Evolutionary conservation across 2,329 filamentous ascomycete genomes (phyloP), one percentile per base, ranked within the genome.

Genomic region (Xylariaceae sp.): DNA sequence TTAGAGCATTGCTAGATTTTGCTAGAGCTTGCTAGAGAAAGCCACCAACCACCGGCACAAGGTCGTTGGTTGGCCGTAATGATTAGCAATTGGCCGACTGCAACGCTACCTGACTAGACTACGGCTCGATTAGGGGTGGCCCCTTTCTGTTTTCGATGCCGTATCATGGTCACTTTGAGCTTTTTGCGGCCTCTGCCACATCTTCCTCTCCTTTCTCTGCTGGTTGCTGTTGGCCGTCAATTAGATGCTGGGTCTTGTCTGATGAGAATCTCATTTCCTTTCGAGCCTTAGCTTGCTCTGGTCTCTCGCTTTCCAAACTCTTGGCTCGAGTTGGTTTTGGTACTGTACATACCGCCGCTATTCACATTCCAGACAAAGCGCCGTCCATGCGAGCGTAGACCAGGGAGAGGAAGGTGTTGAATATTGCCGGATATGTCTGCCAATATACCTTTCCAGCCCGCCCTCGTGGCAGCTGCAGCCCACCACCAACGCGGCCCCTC

Each of bases 71-170:
- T 50, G 59, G 57, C 43, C 56, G 37, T 60, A 60, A 59, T 62
- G 55, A 57, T 57, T 53, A 45, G 37, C 47, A 63, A 61, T 59
- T 57, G 62, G 51, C 59, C 62, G 60, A 60, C 39, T 64, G 58
- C 55, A 53, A 66, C 61, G 59, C 61, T 63, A n/a, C n/a, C n/a
- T n/a, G n/a, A n/a, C n/a, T n/a, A n/a, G n/a, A n/a, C n/a, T n/a
- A 53, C 47, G 32, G 24, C 44, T 42, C 46, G 48, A 44, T 41
- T 49, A 9, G 33, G 11, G 30, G 35, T 41, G 16, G 7, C 42
- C 43, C 30, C 21, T 20, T 46, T 44, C 26, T 46, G 13, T 26
- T 15, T 15, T 2, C 10, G 36, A 26, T 24, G 32, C 32, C 15
- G 11, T 15, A 23, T 15, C 57, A 45, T 55, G 49, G 51, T 52